Conservation (phyloP, 257 asterid genomes). For the Verbena officinalis region DNA sequence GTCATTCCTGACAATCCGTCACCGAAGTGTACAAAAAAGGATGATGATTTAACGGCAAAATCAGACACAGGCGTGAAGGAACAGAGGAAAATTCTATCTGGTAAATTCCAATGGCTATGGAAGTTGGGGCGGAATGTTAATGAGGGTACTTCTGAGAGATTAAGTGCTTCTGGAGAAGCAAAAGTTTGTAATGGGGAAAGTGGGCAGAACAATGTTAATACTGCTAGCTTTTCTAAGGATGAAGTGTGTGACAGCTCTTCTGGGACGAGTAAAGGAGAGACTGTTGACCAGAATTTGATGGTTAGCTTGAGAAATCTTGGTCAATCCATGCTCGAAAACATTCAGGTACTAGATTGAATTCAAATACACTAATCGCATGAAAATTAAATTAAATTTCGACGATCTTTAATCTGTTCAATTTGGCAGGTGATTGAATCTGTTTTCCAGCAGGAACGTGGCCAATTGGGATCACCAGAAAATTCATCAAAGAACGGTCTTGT, state of each 20-base stretch:
- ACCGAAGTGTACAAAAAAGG: constrained; percentile 37
- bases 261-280: constrained; percentile 43
- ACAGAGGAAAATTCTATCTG: constrained; percentile 37
- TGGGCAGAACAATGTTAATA: constrained; percentile 30
- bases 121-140: constrained; percentile 42
- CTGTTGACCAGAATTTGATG: constrained; percentile 42
- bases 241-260: constrained; percentile 31
- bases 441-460: constrained; percentile 65
- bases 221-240: constrained; percentile 13
- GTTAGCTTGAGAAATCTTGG: constrained; percentile 54
- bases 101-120: constrained; percentile 50
- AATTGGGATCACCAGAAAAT: constrained; percentile 42
- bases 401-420: constrained; percentile 16
- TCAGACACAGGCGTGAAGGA: constrained; percentile 28
- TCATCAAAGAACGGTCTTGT: constrained; percentile 50
- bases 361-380: not conserved
- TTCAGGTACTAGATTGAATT: constrained; percentile 44
- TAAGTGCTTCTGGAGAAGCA: constrained; percentile 32
- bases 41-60: constrained; percentile 34
- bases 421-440: constrained; percentile 80
- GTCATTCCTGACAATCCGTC: constrained; percentile 29
- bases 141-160: constrained; percentile 35
- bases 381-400: not conserved
- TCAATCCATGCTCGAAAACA: constrained; percentile 54
- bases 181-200: constrained; percentile 26